Base-by-base conservation (phyloP, 345 rosid species). In the Salix udensis region DNA sequence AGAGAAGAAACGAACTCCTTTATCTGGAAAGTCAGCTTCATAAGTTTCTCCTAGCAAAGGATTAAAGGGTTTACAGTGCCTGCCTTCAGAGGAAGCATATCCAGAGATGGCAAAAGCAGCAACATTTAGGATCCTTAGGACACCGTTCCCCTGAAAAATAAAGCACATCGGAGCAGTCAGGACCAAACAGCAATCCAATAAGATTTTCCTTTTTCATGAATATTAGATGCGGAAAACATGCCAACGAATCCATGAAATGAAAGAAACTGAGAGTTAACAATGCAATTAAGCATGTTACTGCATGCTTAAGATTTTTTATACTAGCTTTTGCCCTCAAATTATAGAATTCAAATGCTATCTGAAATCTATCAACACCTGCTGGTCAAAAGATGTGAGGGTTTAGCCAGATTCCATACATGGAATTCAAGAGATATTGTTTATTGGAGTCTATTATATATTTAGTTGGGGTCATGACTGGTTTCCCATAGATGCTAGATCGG, bases 81-180 rank as follows among this genome's bases (percentile, higher is more conserved):
- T 88, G 52, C 98, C 94, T 82, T 93, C 94, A 23, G 99, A 88
- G 50, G 97, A 93, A 79, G 98, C 96, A 79, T 96, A 96, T 44
- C 97, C 99, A 77, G 99, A 96, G 72, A 91, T 93, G 18, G 99
- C 98, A 87, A 96, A 96, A 28, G 99, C 98, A 74, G 98, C 95
- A 86, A 96, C 98, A 74, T 91, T 74, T 69, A 96, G 82, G 81
- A 87, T 87, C 85, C 99, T 90, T 62, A 86, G 71, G 64, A 93
- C 87, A 77, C 89, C 84, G 81, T 96, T 88, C 28, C 97, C 99
- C 99, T 96, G 74, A n/a, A 46, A 8, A 74, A 36, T n/a, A 31
- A 31, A 6, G 48, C 44, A 46, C 26, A 23, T 58, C 28, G 26
- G 28, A 58, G 23, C 28, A 58, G 14, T 23, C 5, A 58, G 64